Evolutionary conservation across 345 rosid genomes (phyloP).

Genomic region (Linum tenue): DNA sequence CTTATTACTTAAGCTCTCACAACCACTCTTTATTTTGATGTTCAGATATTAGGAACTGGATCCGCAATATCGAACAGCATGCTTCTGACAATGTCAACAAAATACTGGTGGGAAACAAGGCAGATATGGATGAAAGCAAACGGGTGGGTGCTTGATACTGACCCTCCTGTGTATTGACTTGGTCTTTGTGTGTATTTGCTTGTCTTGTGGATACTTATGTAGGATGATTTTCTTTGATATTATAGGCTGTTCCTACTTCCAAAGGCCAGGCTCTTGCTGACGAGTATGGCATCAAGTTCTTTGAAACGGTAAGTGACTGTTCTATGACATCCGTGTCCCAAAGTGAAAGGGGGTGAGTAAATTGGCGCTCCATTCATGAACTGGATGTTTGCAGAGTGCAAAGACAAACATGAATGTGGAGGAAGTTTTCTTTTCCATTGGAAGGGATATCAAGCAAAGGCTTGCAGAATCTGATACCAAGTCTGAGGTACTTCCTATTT

Average conservation of each 20-base stretch:
- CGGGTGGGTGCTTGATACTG: constrained; percentile 26
- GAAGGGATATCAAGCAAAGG: constrained; percentile 48
- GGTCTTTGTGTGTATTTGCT: neutral
- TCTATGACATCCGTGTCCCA: neutral
- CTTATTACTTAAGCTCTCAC: neutral
- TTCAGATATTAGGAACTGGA: constrained; percentile 41
- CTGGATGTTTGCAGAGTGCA: constrained; percentile 35
- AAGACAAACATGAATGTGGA: constrained; percentile 50
- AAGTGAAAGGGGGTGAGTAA: neutral
- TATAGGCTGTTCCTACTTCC: constrained; percentile 43
- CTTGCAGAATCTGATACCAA: constrained; percentile 37
- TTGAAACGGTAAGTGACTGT: constrained; percentile 37
- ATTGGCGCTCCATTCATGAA: neutral
- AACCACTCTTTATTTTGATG: neutral
- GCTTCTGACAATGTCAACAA: constrained; percentile 56
- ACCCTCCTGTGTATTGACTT: neutral
- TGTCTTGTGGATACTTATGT: neutral
- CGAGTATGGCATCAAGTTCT: constrained; percentile 55
- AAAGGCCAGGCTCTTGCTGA: constrained; percentile 51
- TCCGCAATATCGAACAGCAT: constrained; percentile 58
- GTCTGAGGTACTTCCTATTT: constrained; percentile 27
- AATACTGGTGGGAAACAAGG: constrained; percentile 60
- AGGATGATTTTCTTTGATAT: neutral
- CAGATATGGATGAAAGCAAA: constrained; percentile 67
- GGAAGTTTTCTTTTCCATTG: constrained; percentile 45